phyloP scores from a whole-genome alignment of 352 stramenopile species.

The Plasmopara viticola region DNA sequence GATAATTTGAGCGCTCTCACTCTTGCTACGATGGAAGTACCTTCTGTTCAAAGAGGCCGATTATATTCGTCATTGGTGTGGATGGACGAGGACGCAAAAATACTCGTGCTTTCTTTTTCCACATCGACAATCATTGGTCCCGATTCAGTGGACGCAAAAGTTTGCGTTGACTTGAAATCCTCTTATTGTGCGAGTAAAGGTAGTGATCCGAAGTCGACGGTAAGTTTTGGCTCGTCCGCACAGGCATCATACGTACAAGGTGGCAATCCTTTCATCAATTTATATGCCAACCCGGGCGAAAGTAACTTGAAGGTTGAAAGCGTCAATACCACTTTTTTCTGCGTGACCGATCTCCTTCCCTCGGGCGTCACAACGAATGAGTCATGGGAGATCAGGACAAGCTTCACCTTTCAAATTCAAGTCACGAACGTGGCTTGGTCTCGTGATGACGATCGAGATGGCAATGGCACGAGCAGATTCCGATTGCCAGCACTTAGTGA shows the following conservation, averaged over 20 bases:
- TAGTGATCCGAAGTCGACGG: constrained; percentile 32
- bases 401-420: constrained; percentile 75
- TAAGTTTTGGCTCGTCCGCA: constrained; percentile 35
- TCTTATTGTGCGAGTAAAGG: constrained; percentile 46
- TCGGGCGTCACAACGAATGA: constrained; percentile 47
- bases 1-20: constrained; percentile 39
- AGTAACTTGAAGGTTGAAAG: constrained; percentile 38
- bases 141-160: constrained; percentile 52
- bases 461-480: constrained; percentile 20
- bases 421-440: constrained; percentile 48
- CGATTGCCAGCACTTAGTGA: constrained; percentile 47
- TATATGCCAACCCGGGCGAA: constrained; percentile 55
- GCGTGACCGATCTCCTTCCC: constrained; percentile 57
- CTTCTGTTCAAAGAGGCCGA: constrained; percentile 29
- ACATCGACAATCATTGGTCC: constrained; percentile 65
- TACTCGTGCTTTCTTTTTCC: constrained; percentile 69
- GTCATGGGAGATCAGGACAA: constrained; percentile 59
- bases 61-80: constrained; percentile 72
- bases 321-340: constrained; percentile 73
- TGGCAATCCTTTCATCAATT: constrained; percentile 69
- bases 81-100: constrained; percentile 59
- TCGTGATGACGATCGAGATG: constrained; percentile 13
- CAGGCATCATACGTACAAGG: constrained; percentile 59
- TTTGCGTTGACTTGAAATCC: constrained; percentile 64
- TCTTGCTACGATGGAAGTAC: constrained; percentile 56